Conservation (phyloP, 345 rosid species). For the Eucalyptus cloeziana region DNA sequence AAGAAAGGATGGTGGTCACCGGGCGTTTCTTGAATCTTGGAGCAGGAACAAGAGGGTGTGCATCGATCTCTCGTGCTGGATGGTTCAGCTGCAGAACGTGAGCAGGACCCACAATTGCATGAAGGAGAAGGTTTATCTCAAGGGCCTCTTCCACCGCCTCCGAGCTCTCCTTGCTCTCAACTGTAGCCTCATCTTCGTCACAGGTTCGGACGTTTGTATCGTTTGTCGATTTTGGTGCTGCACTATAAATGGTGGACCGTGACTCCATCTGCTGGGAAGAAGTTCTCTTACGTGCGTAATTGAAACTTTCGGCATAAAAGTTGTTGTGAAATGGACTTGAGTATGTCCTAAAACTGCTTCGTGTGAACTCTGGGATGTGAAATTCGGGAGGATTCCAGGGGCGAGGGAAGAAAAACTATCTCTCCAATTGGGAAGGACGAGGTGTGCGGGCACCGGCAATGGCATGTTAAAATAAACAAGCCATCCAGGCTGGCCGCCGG, state of each 20-base stretch:
- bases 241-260: neutral
- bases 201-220: constrained; percentile 21
- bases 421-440: too few species aligned
- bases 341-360: too few species aligned
- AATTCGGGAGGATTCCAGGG: too few species aligned
- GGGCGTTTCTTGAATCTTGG: neutral
- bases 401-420: too few species aligned
- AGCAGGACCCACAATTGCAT: constrained; percentile 45
- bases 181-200: constrained; percentile 62
- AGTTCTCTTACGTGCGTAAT: neutral
- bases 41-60: constrained; percentile 82
- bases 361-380: too few species aligned
- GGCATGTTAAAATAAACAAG: too few species aligned
- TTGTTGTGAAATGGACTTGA: neutral
- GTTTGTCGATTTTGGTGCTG: neutral
- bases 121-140: constrained; percentile 50
- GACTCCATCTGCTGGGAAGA: neutral
- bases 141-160: constrained; percentile 73
- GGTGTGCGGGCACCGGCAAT: too few species aligned
- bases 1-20: neutral
- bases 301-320: neutral
- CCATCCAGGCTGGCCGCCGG: neutral
- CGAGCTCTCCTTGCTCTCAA: constrained; percentile 88
- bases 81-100: constrained; percentile 73
- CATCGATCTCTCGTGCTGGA: constrained; percentile 94